Base-by-base conservation (phyloP, 768 basidiomycete species). In the Termitomyces sp. region DNA sequence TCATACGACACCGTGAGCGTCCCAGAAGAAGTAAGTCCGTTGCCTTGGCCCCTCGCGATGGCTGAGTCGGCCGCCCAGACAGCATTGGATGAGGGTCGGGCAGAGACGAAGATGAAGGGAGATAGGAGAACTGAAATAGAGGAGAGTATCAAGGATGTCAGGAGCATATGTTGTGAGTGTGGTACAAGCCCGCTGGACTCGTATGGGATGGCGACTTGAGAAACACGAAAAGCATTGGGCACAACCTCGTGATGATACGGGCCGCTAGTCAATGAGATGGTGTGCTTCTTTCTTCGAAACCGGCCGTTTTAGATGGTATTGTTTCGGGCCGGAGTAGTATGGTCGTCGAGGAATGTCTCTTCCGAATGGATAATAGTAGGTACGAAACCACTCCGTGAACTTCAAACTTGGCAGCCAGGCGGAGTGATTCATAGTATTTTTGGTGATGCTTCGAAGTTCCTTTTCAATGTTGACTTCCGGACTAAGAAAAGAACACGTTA, bases 61-160 rank as follows among this genome's bases (percentile, higher is more conserved):
- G 68, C 74, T 2, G 76, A 79, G 54, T 78, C 74, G 10, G 76
- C 77, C 7, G 76, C 76, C 76, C 77, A 79, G 9, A 70, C 65
- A 5, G 76, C 75, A 50, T 78, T 74, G 12, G 77, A 78, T 3
- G 55, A 25, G n/a, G 72, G 74, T 1, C 69, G 66, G 21, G 73
- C 73, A 7, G 42, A 42, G 40, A 48, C 54, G 19, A 23, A 14
- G 25, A n/a, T 14, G 35, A 27, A 11, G 14, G 32, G 30, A 27
- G 52, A 47, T n/a, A 55, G 58, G 37, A 46, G 11, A 34, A 34
- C 34, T 34, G 12, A 34, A 34, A 34, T 34, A 30, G 28, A 27
- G 17, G 44, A 25, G 3, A 56, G 27, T 10, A 42, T 9, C 3
- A 46, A n/a, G 19, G 35, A 17, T 34, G n/a, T 47, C 16, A 19